Percentiles rank a stretch among this genome's conserved stretches.
These are phyloP conservation scores for Penicillium digitatum DNA, from an alignment of 2,329 filamentous ascomycete species.

Conservation along the genomic window DNA sequence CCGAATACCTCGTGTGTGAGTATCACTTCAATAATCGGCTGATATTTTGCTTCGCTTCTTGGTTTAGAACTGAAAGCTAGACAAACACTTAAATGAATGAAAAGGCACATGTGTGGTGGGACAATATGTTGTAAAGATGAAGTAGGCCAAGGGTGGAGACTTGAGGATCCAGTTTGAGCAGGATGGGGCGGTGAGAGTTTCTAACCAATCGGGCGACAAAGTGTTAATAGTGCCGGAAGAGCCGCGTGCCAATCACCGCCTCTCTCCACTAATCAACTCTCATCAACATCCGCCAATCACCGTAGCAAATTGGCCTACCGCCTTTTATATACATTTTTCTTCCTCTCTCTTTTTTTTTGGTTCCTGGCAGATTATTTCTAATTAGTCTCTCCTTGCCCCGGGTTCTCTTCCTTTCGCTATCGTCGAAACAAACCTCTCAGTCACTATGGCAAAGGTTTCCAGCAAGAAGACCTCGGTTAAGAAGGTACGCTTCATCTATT, in stretches of 20 bases:
- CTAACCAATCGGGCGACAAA: fast-evolving
- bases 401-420: constrained; percentile 1
- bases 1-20: background rate
- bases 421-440: background rate
- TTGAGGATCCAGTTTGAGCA: too few relatives aligned
- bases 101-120: background rate
- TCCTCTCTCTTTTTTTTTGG: constrained; percentile 21
- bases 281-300: constrained; percentile 21
- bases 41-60: background rate
- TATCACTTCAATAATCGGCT: background rate
- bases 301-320: constrained; percentile 18
- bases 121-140: too few relatives aligned
- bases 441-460: constrained; percentile 29
- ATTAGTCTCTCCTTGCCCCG: constrained; percentile 4
- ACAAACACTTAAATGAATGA: background rate
- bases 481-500: constrained; percentile 15
- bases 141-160: too few relatives aligned
- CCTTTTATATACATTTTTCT: constrained; percentile 24
- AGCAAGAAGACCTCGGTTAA: constrained; percentile 25
- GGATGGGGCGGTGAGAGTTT: background rate
- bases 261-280: background rate
- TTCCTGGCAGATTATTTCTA: constrained; percentile 16
- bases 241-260: background rate
- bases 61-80: background rate
- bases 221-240: background rate